A percentile compares a stretch with the other conserved stretches of the same genome.
phyloP scores from a whole-genome alignment of 139 green algal genomes.

The Spirogloea muscicola region DNA sequence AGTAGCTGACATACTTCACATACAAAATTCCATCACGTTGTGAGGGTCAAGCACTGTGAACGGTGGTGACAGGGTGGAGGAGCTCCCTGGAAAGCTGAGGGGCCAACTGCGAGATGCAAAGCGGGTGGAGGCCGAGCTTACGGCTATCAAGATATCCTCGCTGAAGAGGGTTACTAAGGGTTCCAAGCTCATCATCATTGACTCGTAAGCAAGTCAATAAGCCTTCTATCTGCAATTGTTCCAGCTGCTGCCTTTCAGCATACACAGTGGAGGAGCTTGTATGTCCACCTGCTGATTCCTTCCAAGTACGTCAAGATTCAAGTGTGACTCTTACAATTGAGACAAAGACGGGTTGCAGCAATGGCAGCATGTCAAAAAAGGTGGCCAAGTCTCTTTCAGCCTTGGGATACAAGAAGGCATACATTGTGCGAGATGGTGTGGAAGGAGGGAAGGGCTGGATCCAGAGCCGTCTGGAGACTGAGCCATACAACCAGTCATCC shows the following conservation, averaged over 20 bases:
- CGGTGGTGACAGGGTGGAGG: constrained; percentile 7
- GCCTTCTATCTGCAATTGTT: background rate
- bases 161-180: constrained; percentile 11
- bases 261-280: background rate
- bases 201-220: constrained; percentile 2
- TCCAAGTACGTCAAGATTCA: background rate
- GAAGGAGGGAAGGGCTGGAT: constrained; percentile 6
- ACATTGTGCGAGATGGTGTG: background rate
- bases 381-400: constrained; percentile 7
- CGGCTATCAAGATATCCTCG: constrained; percentile 24
- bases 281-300: background rate
- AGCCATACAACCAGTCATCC: constrained; percentile 4
- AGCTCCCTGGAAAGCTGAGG: constrained; percentile 16
- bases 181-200: constrained; percentile 26
- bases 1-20: background rate
- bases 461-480: constrained; percentile 3
- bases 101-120: background rate
- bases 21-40: background rate
- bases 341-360: background rate
- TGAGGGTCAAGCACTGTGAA: background rate
- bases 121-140: constrained; percentile 9
- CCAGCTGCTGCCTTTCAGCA: background rate
- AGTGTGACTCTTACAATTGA: background rate
- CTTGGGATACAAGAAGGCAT: constrained; percentile 18
- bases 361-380: background rate